Base-by-base conservation (phyloP, 768 basidiomycete species). In the Auricularia sp. region DNA sequence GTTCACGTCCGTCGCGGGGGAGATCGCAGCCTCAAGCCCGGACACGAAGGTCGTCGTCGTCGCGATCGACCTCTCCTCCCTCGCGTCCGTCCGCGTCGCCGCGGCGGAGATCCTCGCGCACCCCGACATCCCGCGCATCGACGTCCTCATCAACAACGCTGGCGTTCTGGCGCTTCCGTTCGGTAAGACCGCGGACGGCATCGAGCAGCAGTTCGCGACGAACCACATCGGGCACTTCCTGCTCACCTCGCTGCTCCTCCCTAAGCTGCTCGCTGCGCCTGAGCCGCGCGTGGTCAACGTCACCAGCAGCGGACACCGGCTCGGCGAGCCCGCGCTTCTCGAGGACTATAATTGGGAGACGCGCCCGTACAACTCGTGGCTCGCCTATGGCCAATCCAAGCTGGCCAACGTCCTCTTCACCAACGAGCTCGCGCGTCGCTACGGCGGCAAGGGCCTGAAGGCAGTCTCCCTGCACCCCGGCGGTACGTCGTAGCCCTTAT, bases 351-450 rank as follows among this genome's bases (percentile, higher is more conserved):
- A 39, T 29, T 62, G 61, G 36, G 39, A 47, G 23, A 47, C 61
- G 43, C 16, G 35, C 18, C 14, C 33, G 35, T 47, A 47, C 36
- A 39, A 62, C 39, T 12, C 16, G 10, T 59, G 21, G 23, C 6
- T 29, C 23, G 56, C 23, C 14, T 62, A 51, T 16, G 60, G 51
- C 42, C 65, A 64, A 29, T 59, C 61, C 42, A 68, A 68, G 64
- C 64, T 68, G 16, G 63, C 67, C 8, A 68, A 68, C 56, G 63
- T 68, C 51, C 66, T 68, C 53, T 68, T 67, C 58, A 42, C 67
- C 8, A 64, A 64, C 34, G 67, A 66, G 61, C 67, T 68, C 36
- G 61, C 61, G 29, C 29, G 34, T 6, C 21, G 56, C 11, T 44
- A 11, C 43, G 43, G 43, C 0, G 11, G 11, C 21, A 16, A 10